A percentile compares a stretch with the other conserved stretches of the same genome.
These are phyloP conservation scores for Hanseniaspora lachancei DNA, from an alignment of 805 yeast species.

Conservation along the genomic window DNA sequence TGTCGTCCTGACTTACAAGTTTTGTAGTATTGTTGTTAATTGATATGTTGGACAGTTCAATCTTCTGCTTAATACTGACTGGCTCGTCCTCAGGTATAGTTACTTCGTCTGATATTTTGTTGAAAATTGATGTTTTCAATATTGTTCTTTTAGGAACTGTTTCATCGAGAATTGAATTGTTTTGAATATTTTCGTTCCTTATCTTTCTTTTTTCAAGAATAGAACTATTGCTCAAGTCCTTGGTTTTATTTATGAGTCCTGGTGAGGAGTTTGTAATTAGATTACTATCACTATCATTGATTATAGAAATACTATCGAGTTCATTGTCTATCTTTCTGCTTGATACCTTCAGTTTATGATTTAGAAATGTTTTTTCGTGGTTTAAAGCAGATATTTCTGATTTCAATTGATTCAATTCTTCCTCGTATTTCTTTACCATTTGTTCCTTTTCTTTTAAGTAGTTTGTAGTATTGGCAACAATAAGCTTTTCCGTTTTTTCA, in stretches of 20 bases:
- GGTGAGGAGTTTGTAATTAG: background rate
- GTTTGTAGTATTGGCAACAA: conserved; percentile 28
- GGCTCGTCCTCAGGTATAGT: background rate
- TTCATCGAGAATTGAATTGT: background rate
- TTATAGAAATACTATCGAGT: background rate
- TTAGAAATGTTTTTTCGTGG: conserved; percentile 43
- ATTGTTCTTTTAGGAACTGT: background rate
- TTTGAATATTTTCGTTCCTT: background rate
- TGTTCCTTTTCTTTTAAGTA: conserved; percentile 23
- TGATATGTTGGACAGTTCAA: background rate
- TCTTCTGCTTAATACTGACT: background rate
- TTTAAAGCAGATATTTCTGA: conserved; percentile 34
- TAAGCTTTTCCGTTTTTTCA: conserved; percentile 32
- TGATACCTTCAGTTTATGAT: conserved; percentile 5
- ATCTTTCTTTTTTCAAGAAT: background rate
- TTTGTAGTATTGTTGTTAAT: background rate
- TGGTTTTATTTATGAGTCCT: background rate
- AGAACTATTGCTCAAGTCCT: background rate
- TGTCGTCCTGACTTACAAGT: background rate
- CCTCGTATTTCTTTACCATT: conserved; percentile 21
- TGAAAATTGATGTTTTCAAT: background rate
- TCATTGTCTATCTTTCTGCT: background rate
- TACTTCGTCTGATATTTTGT: background rate
- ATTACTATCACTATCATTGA: background rate
- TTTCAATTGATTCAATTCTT: conserved; percentile 31